Percentiles rank a stretch among this genome's conserved stretches.
phyloP scores from a whole-genome alignment of 129 eudicot species.

The Deinandra increscens region DNA sequence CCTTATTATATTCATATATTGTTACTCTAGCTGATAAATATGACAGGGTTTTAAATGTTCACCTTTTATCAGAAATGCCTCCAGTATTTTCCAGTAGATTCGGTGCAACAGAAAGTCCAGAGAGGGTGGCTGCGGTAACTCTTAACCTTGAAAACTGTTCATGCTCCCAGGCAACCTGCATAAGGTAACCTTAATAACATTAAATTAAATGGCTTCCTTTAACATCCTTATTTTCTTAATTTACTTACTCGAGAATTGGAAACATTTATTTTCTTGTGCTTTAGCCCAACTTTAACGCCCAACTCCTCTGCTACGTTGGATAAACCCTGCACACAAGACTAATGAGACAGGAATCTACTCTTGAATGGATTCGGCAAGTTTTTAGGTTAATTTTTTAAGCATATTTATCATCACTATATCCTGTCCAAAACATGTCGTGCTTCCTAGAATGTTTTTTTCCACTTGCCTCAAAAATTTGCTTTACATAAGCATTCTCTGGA shows the following conservation, averaged over 20 bases:
- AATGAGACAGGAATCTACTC: background rate
- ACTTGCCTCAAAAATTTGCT: slow-evolving; percentile 82
- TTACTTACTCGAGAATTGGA: slow-evolving; percentile 87
- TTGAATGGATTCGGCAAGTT: background rate
- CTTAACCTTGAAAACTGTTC: slow-evolving; percentile 96
- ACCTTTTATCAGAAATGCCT: slow-evolving; percentile 81
- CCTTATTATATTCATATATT: background rate
- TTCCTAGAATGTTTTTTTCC: background rate
- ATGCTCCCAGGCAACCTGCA: slow-evolving; percentile 99
- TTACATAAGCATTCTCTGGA: slow-evolving; percentile 88
- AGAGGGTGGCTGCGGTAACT: slow-evolving; percentile 92
- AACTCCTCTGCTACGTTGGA: slow-evolving; percentile 72
- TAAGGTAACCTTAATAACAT: slow-evolving; percentile 33
- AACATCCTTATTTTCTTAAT: background rate
- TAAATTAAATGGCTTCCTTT: slow-evolving; percentile 7
- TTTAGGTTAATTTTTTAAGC: background rate
- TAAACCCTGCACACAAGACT: slow-evolving; percentile 62
- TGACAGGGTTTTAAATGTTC: slow-evolving; percentile 12
- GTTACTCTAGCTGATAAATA: slow-evolving; percentile 9
- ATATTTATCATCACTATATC: background rate
- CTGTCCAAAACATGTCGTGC: background rate
- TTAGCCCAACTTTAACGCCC: slow-evolving; percentile 84
- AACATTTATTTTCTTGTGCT: slow-evolving; percentile 96
- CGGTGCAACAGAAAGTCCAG: slow-evolving; percentile 76
- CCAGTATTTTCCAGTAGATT: slow-evolving; percentile 71